Base-by-base conservation (phyloP, 257 asterid species). In the Nicotiana tabacum region DNA sequence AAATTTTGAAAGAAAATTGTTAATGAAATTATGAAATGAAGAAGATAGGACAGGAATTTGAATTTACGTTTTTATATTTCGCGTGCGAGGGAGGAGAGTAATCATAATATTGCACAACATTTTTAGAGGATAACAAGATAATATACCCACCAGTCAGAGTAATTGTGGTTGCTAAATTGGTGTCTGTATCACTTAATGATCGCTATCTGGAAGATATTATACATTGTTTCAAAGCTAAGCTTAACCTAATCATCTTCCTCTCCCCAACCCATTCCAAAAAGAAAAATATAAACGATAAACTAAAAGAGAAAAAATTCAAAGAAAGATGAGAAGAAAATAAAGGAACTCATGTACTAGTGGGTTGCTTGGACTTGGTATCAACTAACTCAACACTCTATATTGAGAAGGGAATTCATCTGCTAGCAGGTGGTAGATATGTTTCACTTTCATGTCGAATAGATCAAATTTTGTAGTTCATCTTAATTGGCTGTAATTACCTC, bases 141-240 rank as follows among this genome's bases (percentile, higher is more conserved):
- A 81, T 78, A 82, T 85, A 83, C 18, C 77, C 72, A 80, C 64
- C 2, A 82, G 13, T 12, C 84, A 82, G 37, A 72, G 78, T 61
- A 86, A 77, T 66, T 88, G 66, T 84, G 79, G 90, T 83, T 87
- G 88, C 77, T 78, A 46, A 84, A 83, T 83, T 37, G 33, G 87
- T 87, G 85, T 86, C 87, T 62, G 35, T 43, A 21, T 43, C 32
- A 46, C 48, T 70, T 70, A 3, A 39, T 70, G 11, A 10, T 72
- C 24, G 24, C 8, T 24, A 43, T 21, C 0, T 48, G 4, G 51
- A 32, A 66, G 60, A 6, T 10, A 18, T 15, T 17, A 46, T 33
- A n/a, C 66, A 77, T 86, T 79, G 92, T 88, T 90, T 88, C 84
- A 58, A 90, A 88, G 90, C 87, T 81, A 90, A 88, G 92, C 82